Conservation (phyloP, 345 rosid genomes). For the Cardiospermum halicacabum region DNA sequence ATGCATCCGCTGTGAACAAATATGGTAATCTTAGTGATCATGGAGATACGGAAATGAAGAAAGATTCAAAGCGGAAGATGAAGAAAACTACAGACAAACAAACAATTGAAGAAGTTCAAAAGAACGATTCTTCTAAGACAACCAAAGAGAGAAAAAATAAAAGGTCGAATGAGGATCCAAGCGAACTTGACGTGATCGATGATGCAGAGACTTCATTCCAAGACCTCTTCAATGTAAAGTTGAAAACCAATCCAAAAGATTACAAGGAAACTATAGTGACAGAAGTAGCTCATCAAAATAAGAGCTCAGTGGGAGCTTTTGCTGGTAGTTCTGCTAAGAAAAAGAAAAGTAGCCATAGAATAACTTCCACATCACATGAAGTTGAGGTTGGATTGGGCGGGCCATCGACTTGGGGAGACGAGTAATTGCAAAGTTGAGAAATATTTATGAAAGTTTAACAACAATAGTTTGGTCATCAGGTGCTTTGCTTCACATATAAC, state of each 20-base stretch:
- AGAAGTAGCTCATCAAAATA: constrained; percentile 21
- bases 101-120: constrained; percentile 15
- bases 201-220: constrained; percentile 53
- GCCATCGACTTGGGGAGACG: constrained; percentile 60
- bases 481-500: neutral
- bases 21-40: constrained; percentile 6
- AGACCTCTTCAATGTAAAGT: constrained; percentile 39
- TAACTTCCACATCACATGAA: constrained; percentile 23
- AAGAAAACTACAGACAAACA: constrained; percentile 21
- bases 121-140: neutral
- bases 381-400: constrained; percentile 82
- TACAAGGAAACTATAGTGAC: constrained; percentile 17
- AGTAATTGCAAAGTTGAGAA: constrained; percentile 5
- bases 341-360: constrained; percentile 38
- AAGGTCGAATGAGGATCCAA: constrained; percentile 23
- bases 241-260: constrained; percentile 20
- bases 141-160: constrained; percentile 30
- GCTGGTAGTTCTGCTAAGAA: constrained; percentile 33
- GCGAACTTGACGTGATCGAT: constrained; percentile 53
- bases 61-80: constrained; percentile 24
- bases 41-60: constrained; percentile 10
- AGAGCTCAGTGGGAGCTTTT: constrained; percentile 19
- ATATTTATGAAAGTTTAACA: neutral
- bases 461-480: neutral
- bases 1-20: constrained; percentile 9